A percentile compares a stretch with the other conserved stretches of the same genome.
Conservation (phyloP, 257 asterid genomes). For the Salvia rosmarinus region DNA sequence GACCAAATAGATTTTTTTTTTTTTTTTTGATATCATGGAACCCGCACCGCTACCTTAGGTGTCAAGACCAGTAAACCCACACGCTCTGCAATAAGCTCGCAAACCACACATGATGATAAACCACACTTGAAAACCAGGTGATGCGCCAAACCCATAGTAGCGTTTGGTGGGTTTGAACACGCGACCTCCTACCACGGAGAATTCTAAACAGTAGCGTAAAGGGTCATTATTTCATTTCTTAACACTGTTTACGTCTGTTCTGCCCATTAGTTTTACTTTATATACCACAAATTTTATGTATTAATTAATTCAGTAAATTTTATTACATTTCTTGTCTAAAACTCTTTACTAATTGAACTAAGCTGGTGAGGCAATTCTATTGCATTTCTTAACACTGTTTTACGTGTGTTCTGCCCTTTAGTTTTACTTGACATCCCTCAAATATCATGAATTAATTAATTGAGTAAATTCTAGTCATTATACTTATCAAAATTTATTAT, state of each 20-base stretch:
- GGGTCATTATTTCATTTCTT: not conserved
- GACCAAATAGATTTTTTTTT: not conserved
- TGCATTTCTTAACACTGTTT: constrained; percentile 12
- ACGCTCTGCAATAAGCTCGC: too few relatives aligned
- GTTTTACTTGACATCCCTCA: not conserved
- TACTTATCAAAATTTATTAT: not conserved
- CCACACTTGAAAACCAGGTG: too few relatives aligned
- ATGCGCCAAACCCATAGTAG: too few relatives aligned
- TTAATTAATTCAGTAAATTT: not conserved
- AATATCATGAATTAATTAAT: not conserved
- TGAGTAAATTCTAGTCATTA: not conserved
- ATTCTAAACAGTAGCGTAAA: constrained; percentile 1
- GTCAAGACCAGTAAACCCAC: too few relatives aligned
- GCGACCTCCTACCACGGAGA: too few relatives aligned
- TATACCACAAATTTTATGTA: not conserved
- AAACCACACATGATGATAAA: too few relatives aligned
- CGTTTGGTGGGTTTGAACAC: too few relatives aligned
- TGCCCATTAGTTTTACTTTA: not conserved
- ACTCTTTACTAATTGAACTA: too few relatives aligned
- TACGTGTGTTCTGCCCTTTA: not conserved
- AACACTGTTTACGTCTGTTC: not conserved
- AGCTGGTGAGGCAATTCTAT: too few relatives aligned
- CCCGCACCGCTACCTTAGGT: too few relatives aligned
- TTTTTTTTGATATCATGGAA: too few relatives aligned
- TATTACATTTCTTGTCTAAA: constrained; percentile 5